Conservation (phyloP, 805 yeast species). For the Zygosaccharomyces kombuchaensis region DNA sequence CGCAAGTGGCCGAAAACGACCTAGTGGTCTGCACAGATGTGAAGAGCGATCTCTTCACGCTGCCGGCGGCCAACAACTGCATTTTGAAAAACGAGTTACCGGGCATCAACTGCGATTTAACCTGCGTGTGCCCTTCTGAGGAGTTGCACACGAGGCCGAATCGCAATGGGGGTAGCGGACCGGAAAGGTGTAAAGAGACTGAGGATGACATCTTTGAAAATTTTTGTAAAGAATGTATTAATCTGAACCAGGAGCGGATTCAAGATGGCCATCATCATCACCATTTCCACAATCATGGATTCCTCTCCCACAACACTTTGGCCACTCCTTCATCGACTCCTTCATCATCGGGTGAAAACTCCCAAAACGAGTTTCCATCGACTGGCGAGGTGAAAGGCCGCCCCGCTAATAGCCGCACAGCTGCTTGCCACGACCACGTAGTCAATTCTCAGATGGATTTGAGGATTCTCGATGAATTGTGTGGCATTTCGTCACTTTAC, state of each 20-base stretch:
- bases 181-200: conserved; percentile 8
- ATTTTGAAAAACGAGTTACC: conserved; percentile 10
- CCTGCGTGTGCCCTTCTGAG: conserved; percentile 20
- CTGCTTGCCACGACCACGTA: conserved; percentile 19
- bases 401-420: background rate
- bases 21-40: conserved; percentile 11
- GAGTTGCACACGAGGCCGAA: background rate
- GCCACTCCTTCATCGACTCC: conserved; percentile 10
- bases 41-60: conserved; percentile 1
- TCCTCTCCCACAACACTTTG: conserved; percentile 6
- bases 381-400: background rate
- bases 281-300: conserved; percentile 17
- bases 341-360: conserved; percentile 6
- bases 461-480: conserved; percentile 31
- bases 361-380: background rate
- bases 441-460: conserved; percentile 27
- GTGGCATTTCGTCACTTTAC: conserved; percentile 34
- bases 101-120: conserved; percentile 26
- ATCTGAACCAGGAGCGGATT: conserved; percentile 8
- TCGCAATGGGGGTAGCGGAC: background rate
- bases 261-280: conserved; percentile 11
- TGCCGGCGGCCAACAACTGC: conserved; percentile 3
- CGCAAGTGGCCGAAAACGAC: conserved; percentile 5
- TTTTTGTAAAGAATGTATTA: conserved; percentile 31
- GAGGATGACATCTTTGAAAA: conserved; percentile 32